phyloP scores from a whole-genome alignment of 2,329 filamentous ascomycete genomes.

The Zopfia rhizophila region DNA sequence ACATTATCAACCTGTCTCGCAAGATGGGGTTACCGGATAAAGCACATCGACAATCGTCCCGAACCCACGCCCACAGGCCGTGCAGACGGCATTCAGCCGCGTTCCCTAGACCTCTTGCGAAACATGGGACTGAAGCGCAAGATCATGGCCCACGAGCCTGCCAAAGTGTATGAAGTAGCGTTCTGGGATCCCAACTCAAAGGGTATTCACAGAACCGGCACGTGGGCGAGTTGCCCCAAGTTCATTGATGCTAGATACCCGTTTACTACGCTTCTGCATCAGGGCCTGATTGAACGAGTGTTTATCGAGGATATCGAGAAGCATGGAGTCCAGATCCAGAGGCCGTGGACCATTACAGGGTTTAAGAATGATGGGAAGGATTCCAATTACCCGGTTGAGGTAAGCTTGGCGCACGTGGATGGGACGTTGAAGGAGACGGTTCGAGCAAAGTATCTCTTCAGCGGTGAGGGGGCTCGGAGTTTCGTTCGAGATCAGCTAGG shows the following conservation, averaged over 20 bases:
- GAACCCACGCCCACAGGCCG: conserved; percentile 87
- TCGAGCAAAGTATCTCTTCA: conserved; percentile 70
- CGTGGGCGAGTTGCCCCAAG: conserved; percentile 87
- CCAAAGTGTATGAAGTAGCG: conserved; percentile 80
- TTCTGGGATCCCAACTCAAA: conserved; percentile 70
- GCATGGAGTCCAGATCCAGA: conserved; percentile 65
- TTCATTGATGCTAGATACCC: conserved; percentile 77
- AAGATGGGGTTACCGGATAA: conserved; percentile 93
- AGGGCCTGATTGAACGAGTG: conserved; percentile 70
- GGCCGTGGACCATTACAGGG: conserved; percentile 70
- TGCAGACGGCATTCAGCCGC: conserved; percentile 91
- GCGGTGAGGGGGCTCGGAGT: conserved; percentile 70
- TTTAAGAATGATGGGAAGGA: conserved; percentile 70
- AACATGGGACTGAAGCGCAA: conserved; percentile 90
- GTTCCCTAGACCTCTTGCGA: conserved; percentile 84
- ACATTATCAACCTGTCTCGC: conserved; percentile 88
- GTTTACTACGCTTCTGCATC: conserved; percentile 71
- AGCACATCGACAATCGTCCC: conserved; percentile 90
- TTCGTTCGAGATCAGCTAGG: conserved; percentile 71
- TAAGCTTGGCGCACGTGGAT: conserved; percentile 80
- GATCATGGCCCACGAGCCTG: conserved; percentile 88
- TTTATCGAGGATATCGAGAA: conserved; percentile 71
- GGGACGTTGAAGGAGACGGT: conserved; percentile 74
- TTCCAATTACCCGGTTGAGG: conserved; percentile 81
- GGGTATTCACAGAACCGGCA: conserved; percentile 70